Base-by-base conservation (phyloP, 352 stramenopile genomes). In the Pythium folliculosum region DNA sequence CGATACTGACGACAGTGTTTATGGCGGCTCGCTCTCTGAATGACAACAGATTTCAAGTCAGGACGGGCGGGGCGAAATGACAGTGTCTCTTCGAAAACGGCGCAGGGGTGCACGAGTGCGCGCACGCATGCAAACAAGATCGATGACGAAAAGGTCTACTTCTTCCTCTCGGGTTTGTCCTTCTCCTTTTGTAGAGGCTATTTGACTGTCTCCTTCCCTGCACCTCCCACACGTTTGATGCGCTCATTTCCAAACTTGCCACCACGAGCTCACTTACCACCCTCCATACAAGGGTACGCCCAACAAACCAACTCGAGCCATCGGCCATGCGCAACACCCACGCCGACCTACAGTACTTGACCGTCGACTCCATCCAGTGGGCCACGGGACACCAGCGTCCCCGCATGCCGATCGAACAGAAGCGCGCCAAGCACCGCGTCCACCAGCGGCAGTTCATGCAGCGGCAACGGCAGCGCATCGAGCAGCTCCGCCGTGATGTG, bases 371-470 rank as follows among this genome's bases (percentile, higher is more conserved):
- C 13, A 27, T 58, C 6, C 27, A 58, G 25, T 58, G 51, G 51
- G 13, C 51, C 0, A 30, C 27, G 5, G 51, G 51, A 43, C 35
- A 44, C 30, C n/a, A 7, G 0, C 51, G 51, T 9, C 51, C 51
- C 0, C 51, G 51, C 17, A 58, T 58, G 51, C 19, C 16, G 5
- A 0, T 5, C 6, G 51, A 58, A 27, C 30, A 47, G n/a, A 38
- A 43, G 27, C 51, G 51, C 30, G 27, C 51, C 27, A 58, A 58
- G 32, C 51, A 58, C 51, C 51, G 51, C 22, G 17, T 58, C 6
- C 32, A 45, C 17, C 51, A 58, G 32, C 51, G 32, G 7, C 23
- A 19, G 6, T 58, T 58, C 19, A 25, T 45, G 14, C n/a, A 27
- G 30, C 51, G 51, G 16, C 32, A 58, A 27, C 51, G 27, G 5